A percentile compares a stretch with the other conserved stretches of the same genome.
Conservation (phyloP, 306 rosid species). For the Cyamopsis tetragonoloba region DNA sequence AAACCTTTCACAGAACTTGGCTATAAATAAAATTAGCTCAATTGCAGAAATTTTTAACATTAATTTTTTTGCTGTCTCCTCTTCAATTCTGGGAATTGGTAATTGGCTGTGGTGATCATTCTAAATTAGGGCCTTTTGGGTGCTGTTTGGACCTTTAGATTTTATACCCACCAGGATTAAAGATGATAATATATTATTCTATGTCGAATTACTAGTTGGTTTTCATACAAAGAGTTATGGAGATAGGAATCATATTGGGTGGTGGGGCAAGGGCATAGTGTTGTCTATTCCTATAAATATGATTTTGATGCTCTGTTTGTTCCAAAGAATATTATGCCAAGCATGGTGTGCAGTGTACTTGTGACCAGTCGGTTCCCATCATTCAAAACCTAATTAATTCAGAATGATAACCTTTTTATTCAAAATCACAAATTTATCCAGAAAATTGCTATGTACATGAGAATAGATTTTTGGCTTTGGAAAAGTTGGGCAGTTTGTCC, state of each 20-base stretch:
- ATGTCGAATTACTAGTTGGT: constrained; percentile 9
- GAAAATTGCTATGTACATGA: neutral
- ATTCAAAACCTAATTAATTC: neutral
- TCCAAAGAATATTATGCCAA: neutral
- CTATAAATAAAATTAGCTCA: neutral
- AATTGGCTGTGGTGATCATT: neutral
- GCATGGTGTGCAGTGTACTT: neutral
- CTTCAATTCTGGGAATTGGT: neutral
- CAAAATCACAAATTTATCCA: neutral
- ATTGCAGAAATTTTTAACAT: neutral
- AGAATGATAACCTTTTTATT: neutral
- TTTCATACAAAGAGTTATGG: neutral
- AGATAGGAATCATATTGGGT: neutral
- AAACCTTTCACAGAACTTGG: neutral
- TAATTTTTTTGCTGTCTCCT: neutral
- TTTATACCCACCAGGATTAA: neutral
- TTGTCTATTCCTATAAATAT: neutral
- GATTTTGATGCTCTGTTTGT: neutral
- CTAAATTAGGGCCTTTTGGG: neutral
- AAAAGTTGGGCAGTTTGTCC: neutral
- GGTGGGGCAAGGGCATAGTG: neutral
- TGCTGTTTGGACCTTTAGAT: neutral
- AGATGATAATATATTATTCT: neutral
- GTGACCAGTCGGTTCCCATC: neutral
- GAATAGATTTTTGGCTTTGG: neutral